phyloP scores from a whole-genome alignment of 441 rosid species.

The Eruca vesicaria region DNA sequence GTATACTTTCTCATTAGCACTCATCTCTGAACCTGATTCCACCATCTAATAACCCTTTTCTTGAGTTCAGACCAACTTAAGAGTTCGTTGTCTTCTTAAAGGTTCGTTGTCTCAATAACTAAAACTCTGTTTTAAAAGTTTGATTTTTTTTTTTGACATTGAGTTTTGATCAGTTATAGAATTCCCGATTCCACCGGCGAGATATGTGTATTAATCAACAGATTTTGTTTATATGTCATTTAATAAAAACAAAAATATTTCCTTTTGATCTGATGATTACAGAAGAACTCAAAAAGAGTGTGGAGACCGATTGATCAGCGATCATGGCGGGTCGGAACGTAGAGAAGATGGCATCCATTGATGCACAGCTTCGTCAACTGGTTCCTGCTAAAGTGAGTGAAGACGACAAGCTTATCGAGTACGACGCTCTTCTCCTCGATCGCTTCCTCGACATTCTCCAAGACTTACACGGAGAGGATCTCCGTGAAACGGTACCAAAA shows the following conservation, averaged over 20 bases:
- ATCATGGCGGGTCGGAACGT: constrained; percentile 60
- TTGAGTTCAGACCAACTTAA: neutral
- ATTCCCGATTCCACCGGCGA: neutral
- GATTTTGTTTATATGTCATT: neutral
- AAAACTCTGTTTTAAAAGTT: neutral
- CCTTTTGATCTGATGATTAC: constrained; percentile 15
- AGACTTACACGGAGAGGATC: constrained; percentile 85
- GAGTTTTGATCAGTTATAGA: neutral
- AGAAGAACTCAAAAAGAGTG: constrained; percentile 11
- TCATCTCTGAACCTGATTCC: constrained; percentile 22
- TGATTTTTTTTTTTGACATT: no score
- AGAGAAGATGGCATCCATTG: constrained; percentile 89
- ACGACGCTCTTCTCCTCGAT: constrained; percentile 85
- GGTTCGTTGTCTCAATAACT: constrained; percentile 9
- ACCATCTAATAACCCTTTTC: neutral
- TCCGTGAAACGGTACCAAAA: constrained; percentile 63
- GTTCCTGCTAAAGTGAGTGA: constrained; percentile 78
- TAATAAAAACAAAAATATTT: neutral
- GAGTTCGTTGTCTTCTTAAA: neutral
- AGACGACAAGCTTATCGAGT: constrained; percentile 87
- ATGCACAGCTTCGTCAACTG: constrained; percentile 77
- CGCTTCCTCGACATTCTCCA: constrained; percentile 90
- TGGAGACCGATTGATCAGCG: constrained; percentile 22
- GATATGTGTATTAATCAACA: neutral
- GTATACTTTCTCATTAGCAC: neutral